These are phyloP conservation scores for Syncephalastrum racemosum DNA, from an alignment of 371 early-diverging fungal species.

Conservation along the genomic window DNA sequence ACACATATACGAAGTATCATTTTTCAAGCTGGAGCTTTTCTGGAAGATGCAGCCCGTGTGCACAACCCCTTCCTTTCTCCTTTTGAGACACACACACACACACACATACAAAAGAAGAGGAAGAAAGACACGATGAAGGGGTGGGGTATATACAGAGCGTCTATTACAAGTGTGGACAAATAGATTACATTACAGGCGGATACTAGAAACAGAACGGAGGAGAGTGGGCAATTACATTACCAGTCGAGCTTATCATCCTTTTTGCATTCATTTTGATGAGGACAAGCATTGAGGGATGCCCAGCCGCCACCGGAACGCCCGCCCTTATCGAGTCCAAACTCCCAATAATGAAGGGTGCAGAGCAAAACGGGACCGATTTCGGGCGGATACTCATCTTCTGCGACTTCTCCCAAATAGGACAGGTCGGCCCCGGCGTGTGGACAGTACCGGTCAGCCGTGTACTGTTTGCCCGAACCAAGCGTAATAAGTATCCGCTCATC, in stretches of 20 bases:
- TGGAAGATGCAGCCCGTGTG: too few relatives aligned
- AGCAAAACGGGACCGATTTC: conserved; percentile 47
- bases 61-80: too few relatives aligned
- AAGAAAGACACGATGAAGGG: too few relatives aligned
- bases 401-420: conserved; percentile 35
- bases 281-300: conserved; percentile 44
- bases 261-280: conserved; percentile 15
- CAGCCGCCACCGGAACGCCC: conserved; percentile 35
- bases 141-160: too few relatives aligned
- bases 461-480: conserved; percentile 38
- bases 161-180: too few relatives aligned
- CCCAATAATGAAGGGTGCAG: conserved; percentile 52
- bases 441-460: conserved; percentile 48
- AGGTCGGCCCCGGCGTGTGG: conserved; percentile 56
- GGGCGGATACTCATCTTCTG: conserved; percentile 44
- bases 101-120: too few relatives aligned
- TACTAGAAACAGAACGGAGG: too few relatives aligned
- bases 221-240: neutral
- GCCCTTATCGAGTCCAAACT: conserved; percentile 41
- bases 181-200: too few relatives aligned
- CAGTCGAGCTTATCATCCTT: conserved; percentile 15
- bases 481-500: conserved; percentile 42
- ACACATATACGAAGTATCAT: too few relatives aligned
- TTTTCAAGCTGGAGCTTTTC: too few relatives aligned
- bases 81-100: too few relatives aligned